Evolutionary conservation across 78 protist genomes (phyloP).

Genomic region (Creolimax fragrantissima): DNA sequence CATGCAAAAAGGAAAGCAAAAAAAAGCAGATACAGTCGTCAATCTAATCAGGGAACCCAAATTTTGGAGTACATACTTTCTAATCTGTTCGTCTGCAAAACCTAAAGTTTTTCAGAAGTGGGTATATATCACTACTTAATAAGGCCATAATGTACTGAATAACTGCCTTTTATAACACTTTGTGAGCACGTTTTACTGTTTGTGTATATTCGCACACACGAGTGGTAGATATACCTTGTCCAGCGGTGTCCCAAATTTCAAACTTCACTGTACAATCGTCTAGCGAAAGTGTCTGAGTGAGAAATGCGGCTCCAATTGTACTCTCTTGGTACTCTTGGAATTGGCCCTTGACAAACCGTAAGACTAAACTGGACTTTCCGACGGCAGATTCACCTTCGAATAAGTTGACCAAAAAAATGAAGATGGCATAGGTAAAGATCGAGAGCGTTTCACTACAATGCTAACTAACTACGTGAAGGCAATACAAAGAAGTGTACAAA

Average conservation of each 20-base stretch:
- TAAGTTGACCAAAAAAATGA: too few species aligned
- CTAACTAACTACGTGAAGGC: not conserved
- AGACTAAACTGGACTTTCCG: constrained; percentile 69
- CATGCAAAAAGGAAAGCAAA: too few species aligned
- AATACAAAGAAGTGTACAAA: not conserved
- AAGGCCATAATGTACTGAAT: not conserved
- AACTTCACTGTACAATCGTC: constrained; percentile 88
- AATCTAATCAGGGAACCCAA: too few species aligned
- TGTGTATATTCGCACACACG: not conserved
- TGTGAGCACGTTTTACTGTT: not conserved
- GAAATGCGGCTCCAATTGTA: constrained; percentile 95
- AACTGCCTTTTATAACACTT: not conserved
- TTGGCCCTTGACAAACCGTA: constrained; percentile 90
- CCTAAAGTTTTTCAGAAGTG: too few species aligned
- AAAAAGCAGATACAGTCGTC: too few species aligned
- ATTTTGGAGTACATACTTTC: too few species aligned
- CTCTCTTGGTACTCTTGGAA: constrained; percentile 90
- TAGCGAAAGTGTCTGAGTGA: constrained; percentile 84
- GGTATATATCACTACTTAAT: too few species aligned
- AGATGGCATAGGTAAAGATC: not conserved
- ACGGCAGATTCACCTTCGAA: constrained; percentile 61
- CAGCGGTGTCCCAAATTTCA: constrained; percentile 90
- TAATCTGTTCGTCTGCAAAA: too few species aligned
- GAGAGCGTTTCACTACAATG: not conserved
- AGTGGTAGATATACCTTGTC: constrained; percentile 4